Evolutionary conservation across 1,139 yeast species (phyloP).

Genomic region (Pichia sp.): DNA sequence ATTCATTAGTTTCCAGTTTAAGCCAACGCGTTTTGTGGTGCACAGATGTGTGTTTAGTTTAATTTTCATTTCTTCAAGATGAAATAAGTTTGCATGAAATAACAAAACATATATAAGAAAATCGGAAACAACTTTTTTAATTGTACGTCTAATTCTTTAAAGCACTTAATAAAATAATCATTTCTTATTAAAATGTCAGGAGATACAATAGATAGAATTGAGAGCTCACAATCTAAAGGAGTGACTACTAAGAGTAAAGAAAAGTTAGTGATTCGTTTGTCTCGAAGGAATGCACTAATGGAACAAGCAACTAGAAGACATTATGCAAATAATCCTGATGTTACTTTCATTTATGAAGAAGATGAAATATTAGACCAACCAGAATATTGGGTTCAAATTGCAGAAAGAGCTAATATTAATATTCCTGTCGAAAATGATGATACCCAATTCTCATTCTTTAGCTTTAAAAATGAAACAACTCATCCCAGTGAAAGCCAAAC

Average conservation of each 20-base stretch:
- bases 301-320: conserved; percentile 18
- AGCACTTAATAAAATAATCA: neutral
- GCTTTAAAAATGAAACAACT: neutral
- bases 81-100: neutral
- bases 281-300: conserved; percentile 11
- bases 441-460: neutral
- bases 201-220: neutral
- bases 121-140: neutral
- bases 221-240: neutral
- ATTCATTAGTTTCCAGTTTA: neutral
- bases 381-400: conserved; percentile 25
- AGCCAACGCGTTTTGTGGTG: neutral
- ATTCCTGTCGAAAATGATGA: neutral
- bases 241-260: neutral
- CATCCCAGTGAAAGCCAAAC: neutral
- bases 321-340: conserved; percentile 17
- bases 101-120: neutral
- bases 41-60: neutral
- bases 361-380: conserved; percentile 13
- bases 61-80: neutral
- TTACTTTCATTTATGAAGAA: conserved; percentile 14
- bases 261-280: conserved; percentile 8
- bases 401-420: conserved; percentile 26
- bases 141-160: neutral
- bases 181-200: neutral